These are phyloP conservation scores for Sutorius australiensis DNA, from an alignment of 768 basidiomycete genomes.

Conservation along the genomic window DNA sequence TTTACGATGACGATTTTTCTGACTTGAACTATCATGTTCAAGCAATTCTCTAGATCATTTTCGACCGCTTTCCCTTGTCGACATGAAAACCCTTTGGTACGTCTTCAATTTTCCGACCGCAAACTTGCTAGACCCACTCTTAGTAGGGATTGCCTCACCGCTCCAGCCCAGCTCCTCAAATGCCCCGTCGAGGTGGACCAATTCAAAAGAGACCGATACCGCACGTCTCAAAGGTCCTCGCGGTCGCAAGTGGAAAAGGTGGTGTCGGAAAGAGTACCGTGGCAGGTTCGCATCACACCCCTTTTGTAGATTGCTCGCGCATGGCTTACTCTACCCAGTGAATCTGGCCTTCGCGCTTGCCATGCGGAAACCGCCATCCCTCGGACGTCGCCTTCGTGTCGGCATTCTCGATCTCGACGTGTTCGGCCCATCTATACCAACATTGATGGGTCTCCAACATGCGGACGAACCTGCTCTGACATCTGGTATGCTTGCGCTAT, in stretches of 20 bases:
- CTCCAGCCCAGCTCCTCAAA: conserved; percentile 46
- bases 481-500: conserved; percentile 42
- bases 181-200: conserved; percentile 55
- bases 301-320: conserved; percentile 6
- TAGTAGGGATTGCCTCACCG: conserved; percentile 34
- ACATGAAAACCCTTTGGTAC: conserved; percentile 60
- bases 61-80: conserved; percentile 9
- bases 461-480: conserved; percentile 78
- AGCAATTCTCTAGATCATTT: conserved; percentile 10
- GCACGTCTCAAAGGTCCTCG: conserved; percentile 76
- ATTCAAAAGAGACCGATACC: conserved; percentile 56
- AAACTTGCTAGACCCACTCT: conserved; percentile 12
- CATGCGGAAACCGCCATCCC: conserved; percentile 34
- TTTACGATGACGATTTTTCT: neutral
- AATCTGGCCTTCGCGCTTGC: conserved; percentile 80
- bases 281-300: conserved; percentile 53
- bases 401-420: conserved; percentile 94
- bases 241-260: conserved; percentile 90
- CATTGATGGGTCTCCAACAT: conserved; percentile 83
- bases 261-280: conserved; percentile 96
- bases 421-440: conserved; percentile 92
- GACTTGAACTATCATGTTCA: conserved; percentile 6
- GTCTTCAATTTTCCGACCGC: conserved; percentile 2
- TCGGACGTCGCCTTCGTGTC: conserved; percentile 51
- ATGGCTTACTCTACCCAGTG: conserved; percentile 39